A percentile compares a stretch with the other conserved stretches of the same genome.
Conservation (phyloP, 108 stramenopile species). For the Cylindrotheca closterium region DNA sequence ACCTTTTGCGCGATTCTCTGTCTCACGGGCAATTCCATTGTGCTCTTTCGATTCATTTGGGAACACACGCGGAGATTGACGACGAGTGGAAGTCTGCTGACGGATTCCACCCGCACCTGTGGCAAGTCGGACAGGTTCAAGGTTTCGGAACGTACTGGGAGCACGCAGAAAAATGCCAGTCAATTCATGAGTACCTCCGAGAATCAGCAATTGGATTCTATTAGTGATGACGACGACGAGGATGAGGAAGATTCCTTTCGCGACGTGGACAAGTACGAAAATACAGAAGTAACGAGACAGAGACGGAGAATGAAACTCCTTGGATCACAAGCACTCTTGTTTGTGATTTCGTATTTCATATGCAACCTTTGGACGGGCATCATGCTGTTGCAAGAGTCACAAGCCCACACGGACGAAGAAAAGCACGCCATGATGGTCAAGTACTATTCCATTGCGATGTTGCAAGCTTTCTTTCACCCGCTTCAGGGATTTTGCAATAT, state of each 20-base stretch:
- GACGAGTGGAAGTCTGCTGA: background rate
- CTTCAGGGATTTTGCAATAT: slow-evolving; percentile 55
- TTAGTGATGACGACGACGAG: background rate
- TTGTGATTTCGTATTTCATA: background rate
- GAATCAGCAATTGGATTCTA: background rate
- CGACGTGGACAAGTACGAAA: background rate
- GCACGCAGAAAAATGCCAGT: no score
- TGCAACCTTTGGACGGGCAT: background rate
- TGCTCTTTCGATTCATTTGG: slow-evolving; percentile 1
- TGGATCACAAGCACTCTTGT: background rate
- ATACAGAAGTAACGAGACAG: no score
- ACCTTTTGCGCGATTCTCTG: background rate
- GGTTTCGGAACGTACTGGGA: background rate
- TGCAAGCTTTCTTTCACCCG: slow-evolving; percentile 49
- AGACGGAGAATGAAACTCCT: background rate
- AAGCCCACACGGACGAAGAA: no score
- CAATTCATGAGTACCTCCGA: no score
- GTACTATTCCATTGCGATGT: slow-evolving; percentile 27
- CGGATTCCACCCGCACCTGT: background rate
- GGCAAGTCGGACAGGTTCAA: background rate
- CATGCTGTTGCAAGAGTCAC: background rate
- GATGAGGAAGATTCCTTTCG: background rate
- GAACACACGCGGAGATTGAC: background rate
- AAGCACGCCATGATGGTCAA: no score
- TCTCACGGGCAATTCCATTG: background rate